Conservation (phyloP, 805 yeast genomes). For the Kregervanrija fluxuum region DNA sequence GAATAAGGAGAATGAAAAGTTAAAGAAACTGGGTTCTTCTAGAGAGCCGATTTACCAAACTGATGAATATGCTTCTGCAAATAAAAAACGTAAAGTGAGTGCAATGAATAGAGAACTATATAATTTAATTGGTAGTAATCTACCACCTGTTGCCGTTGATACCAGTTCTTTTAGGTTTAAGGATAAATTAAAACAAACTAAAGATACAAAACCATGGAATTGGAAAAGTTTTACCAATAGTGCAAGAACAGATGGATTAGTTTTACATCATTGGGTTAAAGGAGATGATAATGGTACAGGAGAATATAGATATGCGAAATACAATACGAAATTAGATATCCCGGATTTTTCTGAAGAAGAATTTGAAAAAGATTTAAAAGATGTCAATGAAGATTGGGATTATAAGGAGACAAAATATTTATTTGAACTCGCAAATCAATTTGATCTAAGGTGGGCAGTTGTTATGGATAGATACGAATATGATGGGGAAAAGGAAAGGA, state of each 20-base stretch:
- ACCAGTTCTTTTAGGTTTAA: slow-evolving; percentile 43
- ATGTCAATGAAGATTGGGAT: slow-evolving; percentile 43
- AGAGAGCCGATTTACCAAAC: slow-evolving; percentile 14
- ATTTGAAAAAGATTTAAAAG: slow-evolving; percentile 40
- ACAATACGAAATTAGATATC: slow-evolving; percentile 57
- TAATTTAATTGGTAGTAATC: slow-evolving; percentile 81
- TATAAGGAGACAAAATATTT: slow-evolving; percentile 72
- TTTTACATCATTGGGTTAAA: slow-evolving; percentile 79
- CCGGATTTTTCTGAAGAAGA: slow-evolving; percentile 63
- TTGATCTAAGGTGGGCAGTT: slow-evolving; percentile 65
- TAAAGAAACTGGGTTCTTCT: slow-evolving; percentile 15
- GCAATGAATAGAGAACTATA: slow-evolving; percentile 90
- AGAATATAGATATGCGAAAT: slow-evolving; percentile 63
- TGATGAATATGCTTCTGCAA: slow-evolving; percentile 14
- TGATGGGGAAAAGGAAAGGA: slow-evolving; percentile 36
- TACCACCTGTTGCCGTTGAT: slow-evolving; percentile 73
- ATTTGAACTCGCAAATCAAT: slow-evolving; percentile 57
- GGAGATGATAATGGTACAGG: slow-evolving; percentile 35
- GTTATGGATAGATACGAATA: slow-evolving; percentile 53
- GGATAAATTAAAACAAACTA: slow-evolving; percentile 52
- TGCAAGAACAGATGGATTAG: slow-evolving; percentile 43
- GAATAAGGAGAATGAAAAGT: slow-evolving; percentile 35
- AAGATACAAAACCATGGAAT: slow-evolving; percentile 75
- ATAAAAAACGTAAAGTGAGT: slow-evolving; percentile 30
- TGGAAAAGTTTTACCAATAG: slow-evolving; percentile 52